A percentile compares a stretch with the other conserved stretches of the same genome.
These are phyloP conservation scores for Pseudonitzschia delicatissima DNA, from an alignment of 108 stramenopile species.

Conservation along the genomic window DNA sequence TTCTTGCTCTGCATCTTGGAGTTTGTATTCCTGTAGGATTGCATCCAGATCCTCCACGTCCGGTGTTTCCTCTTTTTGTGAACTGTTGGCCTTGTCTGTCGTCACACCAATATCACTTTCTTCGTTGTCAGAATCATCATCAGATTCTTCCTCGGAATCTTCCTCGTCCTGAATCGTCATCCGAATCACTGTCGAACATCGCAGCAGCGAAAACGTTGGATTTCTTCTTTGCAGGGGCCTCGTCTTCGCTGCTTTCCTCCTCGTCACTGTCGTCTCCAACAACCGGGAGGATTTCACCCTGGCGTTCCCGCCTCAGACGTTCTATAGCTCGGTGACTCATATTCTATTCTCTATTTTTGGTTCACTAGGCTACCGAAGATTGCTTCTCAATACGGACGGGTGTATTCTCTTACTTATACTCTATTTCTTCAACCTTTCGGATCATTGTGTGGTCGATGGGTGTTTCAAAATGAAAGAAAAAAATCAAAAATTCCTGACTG, in stretches of 20 bases:
- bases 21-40: conserved; percentile 46
- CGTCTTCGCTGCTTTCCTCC: conserved; percentile 18
- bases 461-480: too few relatives aligned
- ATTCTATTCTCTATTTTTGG: neutral
- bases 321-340: conserved; percentile 76
- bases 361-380: too few relatives aligned
- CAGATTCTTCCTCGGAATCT: conserved; percentile 33
- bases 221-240: conserved; percentile 1
- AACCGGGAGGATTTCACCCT: conserved; percentile 6
- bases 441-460: too few relatives aligned
- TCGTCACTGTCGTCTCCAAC: conserved; percentile 7
- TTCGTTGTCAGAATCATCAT: conserved; percentile 36
- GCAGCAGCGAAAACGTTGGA: conserved; percentile 14
- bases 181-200: conserved; percentile 20
- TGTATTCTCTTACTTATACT: too few relatives aligned
- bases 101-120: conserved; percentile 5
- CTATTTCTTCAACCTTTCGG: too few relatives aligned
- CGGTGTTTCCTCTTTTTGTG: conserved; percentile 7
- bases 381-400: too few relatives aligned
- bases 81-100: conserved; percentile 1
- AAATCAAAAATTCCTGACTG: too few relatives aligned
- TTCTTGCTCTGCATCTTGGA: conserved; percentile 37
- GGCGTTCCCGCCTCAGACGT: conserved; percentile 57
- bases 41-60: conserved; percentile 50
- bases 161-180: too few relatives aligned